Base-by-base conservation (phyloP, 768 basidiomycete species). In the Clathrus columnatus region DNA sequence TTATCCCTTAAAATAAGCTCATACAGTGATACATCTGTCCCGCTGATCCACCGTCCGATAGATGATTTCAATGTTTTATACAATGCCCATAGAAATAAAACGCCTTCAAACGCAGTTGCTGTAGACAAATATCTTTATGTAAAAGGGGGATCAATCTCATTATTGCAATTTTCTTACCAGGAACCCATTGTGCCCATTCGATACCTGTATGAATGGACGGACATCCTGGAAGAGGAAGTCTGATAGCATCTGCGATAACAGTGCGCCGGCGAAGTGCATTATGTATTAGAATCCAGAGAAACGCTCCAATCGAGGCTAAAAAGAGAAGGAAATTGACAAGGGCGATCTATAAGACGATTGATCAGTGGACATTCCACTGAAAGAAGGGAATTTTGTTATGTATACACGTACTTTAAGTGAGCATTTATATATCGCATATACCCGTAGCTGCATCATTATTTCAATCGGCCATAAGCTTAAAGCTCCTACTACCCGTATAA, bases 381-480 rank as follows among this genome's bases (percentile, higher is more conserved):
- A 17, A 14, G n/a, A 21, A 2, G n/a, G n/a, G 5, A 16, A 4
- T 29, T 36, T 47, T 7, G 42, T 27, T 26, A 8, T 8, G 43
- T 24, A 41, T n/a, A n/a, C n/a, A 16, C 60, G 56, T 18, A 74
- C 75, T 59, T 63, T 69, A 57, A 68, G 70, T 2, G 73, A 75
- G 45, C 72, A 70, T 24, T 64, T 61, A 53, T 65, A 78, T 10
- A 78, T 56, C 0, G 73, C 73, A 57, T 76, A 76, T 23, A 77
- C 65, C n/a, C n/a, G n/a, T n/a, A n/a, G n/a, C n/a, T n/a, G n/a
- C n/a, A n/a, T n/a, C n/a, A 77, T 64, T 16, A 77, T 73, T 61
- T 78, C 75, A 16, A 78, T 68, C 26, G 73, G 69, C 76, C 77
- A 77, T 7, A 78, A 63, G 29, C 70, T 71, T 26, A 77, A 64